Evolutionary conservation across 2,329 filamentous ascomycete genomes (phyloP).

Genomic region (Helotiales sp.): DNA sequence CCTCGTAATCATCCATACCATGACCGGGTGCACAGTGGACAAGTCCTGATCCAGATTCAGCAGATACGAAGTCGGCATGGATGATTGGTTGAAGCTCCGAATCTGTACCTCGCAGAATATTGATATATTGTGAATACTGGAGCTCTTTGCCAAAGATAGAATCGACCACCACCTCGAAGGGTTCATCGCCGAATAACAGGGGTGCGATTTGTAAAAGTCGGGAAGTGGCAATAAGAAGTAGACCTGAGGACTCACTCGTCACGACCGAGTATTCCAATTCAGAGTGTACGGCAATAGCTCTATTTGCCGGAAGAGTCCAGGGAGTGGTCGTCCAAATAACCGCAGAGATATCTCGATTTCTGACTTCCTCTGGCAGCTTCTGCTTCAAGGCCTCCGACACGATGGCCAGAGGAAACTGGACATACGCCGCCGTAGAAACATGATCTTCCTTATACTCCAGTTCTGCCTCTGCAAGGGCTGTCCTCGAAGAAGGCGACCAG

Average conservation of each 20-base stretch:
- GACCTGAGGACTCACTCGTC: slow-evolving; percentile 54
- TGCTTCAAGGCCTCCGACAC: slow-evolving; percentile 51
- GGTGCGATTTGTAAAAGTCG: slow-evolving; percentile 65
- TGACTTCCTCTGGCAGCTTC: slow-evolving; percentile 47
- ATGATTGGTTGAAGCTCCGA: slow-evolving; percentile 71
- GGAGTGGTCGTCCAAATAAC: slow-evolving; percentile 99
- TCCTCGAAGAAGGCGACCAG: slow-evolving; percentile 81
- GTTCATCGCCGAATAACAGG: slow-evolving; percentile 46
- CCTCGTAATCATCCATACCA: slow-evolving; percentile 94
- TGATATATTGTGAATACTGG: slow-evolving; percentile 68
- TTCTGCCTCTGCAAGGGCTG: slow-evolving; percentile 83
- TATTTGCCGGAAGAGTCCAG: slow-evolving; percentile 95
- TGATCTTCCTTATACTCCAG: slow-evolving; percentile 82
- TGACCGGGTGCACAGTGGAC: slow-evolving; percentile 95
- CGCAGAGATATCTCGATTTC: slow-evolving; percentile 64
- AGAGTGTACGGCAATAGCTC: slow-evolving; percentile 80
- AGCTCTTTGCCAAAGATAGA: slow-evolving; percentile 70
- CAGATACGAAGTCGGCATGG: slow-evolving; percentile 86
- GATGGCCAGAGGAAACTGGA: slow-evolving; percentile 72
- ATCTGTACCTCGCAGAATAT: slow-evolving; percentile 66
- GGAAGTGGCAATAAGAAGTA: slow-evolving; percentile 73
- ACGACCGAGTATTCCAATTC: slow-evolving; percentile 77
- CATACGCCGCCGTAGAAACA: slow-evolving; percentile 73
- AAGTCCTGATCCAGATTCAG: slow-evolving; percentile 89
- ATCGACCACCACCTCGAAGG: slow-evolving; percentile 54